These are phyloP conservation scores for Mantamonas sphyraenae DNA, from an alignment of 78 protist genomes.

Conservation along the genomic window DNA sequence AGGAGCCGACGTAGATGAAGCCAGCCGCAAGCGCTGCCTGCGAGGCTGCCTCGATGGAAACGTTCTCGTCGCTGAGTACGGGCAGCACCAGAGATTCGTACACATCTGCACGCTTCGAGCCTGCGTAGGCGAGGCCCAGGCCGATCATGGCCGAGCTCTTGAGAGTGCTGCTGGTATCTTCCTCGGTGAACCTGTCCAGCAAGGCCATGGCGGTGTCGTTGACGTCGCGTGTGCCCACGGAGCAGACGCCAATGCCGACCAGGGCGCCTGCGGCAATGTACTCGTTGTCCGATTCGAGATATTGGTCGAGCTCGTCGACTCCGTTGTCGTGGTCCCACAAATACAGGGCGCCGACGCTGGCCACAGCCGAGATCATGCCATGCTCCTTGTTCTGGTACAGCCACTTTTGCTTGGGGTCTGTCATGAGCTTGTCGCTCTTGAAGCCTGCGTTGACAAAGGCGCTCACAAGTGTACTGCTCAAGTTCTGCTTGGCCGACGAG, in stretches of 20 bases:
- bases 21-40: slow-evolving; percentile 82
- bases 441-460: slow-evolving; percentile 93
- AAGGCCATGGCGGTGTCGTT: slow-evolving; percentile 87
- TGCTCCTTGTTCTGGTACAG: slow-evolving; percentile 84
- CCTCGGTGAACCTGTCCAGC: slow-evolving; percentile 30
- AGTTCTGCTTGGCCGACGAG: slow-evolving; percentile 69
- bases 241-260: slow-evolving; percentile 81
- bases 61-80: slow-evolving; percentile 43
- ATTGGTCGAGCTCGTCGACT: slow-evolving; percentile 68
- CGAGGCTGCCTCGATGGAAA: slow-evolving; percentile 63
- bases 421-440: slow-evolving; percentile 83
- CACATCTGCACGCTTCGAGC: slow-evolving; percentile 24
- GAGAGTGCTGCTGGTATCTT: too few relatives aligned
- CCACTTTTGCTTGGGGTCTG: slow-evolving; percentile 53
- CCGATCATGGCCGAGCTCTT: slow-evolving; percentile 52
- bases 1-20: slow-evolving; percentile 78
- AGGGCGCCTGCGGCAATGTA: slow-evolving; percentile 41
- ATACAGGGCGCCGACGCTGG: slow-evolving; percentile 86
- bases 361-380: slow-evolving; percentile 89
- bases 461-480: slow-evolving; percentile 90
- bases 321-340: slow-evolving; percentile 95
- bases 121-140: slow-evolving; percentile 54
- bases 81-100: slow-evolving; percentile 27
- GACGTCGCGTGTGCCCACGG: slow-evolving; percentile 64
- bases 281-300: slow-evolving; percentile 52